phyloP scores from a whole-genome alignment of 106 monocot genomes.

The Allium fistulosum region DNA sequence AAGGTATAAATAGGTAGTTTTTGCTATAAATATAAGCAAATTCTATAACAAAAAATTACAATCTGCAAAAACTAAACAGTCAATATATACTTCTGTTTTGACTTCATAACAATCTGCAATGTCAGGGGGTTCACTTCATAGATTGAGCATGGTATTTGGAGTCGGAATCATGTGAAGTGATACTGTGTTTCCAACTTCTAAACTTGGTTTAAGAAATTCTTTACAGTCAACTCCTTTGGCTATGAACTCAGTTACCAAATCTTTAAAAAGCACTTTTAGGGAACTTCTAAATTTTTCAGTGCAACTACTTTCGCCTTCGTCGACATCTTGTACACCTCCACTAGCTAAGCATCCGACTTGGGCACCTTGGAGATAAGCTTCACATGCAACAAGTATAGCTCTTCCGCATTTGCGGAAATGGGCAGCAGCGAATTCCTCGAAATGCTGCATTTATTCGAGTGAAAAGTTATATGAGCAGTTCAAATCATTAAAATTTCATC shows the following conservation, averaged over 20 bases:
- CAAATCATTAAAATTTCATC: too few relatives aligned
- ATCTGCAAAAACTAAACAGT: too few relatives aligned
- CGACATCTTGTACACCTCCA: conserved; percentile 7
- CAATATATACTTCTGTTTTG: too few relatives aligned
- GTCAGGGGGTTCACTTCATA: too few relatives aligned
- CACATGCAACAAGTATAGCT: conserved; percentile 13
- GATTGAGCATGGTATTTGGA: too few relatives aligned
- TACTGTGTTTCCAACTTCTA: too few relatives aligned
- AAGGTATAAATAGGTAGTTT: too few relatives aligned
- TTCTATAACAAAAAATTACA: too few relatives aligned
- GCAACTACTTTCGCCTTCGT: not conserved
- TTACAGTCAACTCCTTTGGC: conserved; percentile 12
- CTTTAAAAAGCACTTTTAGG: conserved; percentile 6
- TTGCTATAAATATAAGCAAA: too few relatives aligned
- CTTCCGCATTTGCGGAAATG: conserved; percentile 12
- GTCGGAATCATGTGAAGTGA: too few relatives aligned
- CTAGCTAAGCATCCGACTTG: conserved; percentile 10
- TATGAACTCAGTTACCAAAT: conserved; percentile 8
- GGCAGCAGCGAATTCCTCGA: conserved; percentile 13
- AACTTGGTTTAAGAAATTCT: not conserved
- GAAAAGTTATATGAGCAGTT: too few relatives aligned
- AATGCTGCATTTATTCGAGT: conserved; percentile 5
- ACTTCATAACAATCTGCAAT: too few relatives aligned
- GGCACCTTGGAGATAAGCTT: conserved; percentile 11
- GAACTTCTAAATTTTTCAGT: not conserved